Conservation (phyloP, 352 stramenopile species). For the Pythium sukuiense region DNA sequence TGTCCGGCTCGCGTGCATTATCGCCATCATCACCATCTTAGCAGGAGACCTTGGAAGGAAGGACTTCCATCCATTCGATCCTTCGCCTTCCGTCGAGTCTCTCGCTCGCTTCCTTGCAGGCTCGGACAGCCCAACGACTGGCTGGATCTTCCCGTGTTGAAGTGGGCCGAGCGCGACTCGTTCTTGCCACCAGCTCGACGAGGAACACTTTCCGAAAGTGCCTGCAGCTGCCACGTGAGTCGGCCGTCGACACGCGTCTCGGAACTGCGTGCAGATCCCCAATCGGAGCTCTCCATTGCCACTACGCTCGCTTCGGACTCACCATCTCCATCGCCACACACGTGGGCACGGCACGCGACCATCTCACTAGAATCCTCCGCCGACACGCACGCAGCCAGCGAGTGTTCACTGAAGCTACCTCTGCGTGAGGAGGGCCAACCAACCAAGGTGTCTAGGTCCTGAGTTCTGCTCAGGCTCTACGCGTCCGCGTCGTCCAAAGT, state of each 20-base stretch:
- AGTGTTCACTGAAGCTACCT: not conserved
- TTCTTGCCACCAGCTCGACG: not conserved
- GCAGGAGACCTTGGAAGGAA: not conserved
- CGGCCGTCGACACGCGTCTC: not conserved
- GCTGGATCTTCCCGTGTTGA: slow-evolving; percentile 20
- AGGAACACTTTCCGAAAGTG: slow-evolving; percentile 24
- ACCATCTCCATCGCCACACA: not conserved
- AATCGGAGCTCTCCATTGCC: slow-evolving; percentile 1
- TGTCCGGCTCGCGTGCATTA: not conserved
- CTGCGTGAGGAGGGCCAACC: not conserved
- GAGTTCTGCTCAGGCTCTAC: slow-evolving; percentile 6
- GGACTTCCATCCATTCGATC: not conserved
- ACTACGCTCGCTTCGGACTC: not conserved
- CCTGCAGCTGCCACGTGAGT: slow-evolving; percentile 14
- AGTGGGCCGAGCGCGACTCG: slow-evolving; percentile 3
- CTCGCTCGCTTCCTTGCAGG: too few relatives aligned
- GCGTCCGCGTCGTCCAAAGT: not conserved
- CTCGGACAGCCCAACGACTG: not conserved
- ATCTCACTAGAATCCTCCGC: not conserved
- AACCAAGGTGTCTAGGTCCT: not conserved
- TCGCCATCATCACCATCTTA: too few relatives aligned
- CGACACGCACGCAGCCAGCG: not conserved
- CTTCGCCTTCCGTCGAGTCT: too few relatives aligned
- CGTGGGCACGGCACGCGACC: not conserved
- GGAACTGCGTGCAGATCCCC: slow-evolving; percentile 2